Percentiles rank a stretch among this genome's conserved stretches.
Evolutionary conservation across 306 rosid genomes (phyloP).

Genomic region (Carpinus fangiana): DNA sequence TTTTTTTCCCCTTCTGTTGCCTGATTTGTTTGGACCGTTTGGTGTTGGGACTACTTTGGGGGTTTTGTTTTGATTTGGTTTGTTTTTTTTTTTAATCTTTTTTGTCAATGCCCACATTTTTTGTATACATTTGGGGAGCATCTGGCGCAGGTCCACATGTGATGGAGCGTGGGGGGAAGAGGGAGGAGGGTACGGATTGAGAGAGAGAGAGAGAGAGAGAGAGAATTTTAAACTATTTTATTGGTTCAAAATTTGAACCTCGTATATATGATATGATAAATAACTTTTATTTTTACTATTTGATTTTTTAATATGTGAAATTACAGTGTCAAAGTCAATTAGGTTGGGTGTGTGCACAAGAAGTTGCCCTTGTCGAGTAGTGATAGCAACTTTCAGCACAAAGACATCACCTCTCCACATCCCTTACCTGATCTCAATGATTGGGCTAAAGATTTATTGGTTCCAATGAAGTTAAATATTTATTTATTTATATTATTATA

Average conservation of each 20-base stretch:
- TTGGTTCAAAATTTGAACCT: not conserved
- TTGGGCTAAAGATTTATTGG: not conserved
- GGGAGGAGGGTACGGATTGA: constrained; percentile 9
- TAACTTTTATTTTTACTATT: no score
- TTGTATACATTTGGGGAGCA: constrained; percentile 40
- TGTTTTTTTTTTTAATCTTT: no score
- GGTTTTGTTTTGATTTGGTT: constrained; percentile 13
- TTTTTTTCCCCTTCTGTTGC: no score
- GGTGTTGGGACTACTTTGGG: constrained; percentile 7
- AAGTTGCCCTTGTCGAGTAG: no score
- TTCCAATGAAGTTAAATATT: not conserved
- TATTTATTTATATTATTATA: no score
- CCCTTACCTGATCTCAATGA: not conserved
- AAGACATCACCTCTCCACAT: not conserved
- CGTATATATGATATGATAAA: no score
- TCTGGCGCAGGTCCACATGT: constrained; percentile 25
- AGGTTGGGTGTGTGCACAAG: no score
- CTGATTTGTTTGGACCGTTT: constrained; percentile 16
- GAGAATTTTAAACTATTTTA: constrained; percentile 4
- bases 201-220: not conserved
- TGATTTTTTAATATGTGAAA: no score
- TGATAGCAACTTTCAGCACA: no score
- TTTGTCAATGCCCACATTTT: constrained; percentile 18
- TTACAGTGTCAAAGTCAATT: no score
- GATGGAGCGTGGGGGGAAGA: constrained; percentile 21